phyloP scores from a whole-genome alignment of 2,329 filamentous ascomycete species.

The Nemania bipapillata region DNA sequence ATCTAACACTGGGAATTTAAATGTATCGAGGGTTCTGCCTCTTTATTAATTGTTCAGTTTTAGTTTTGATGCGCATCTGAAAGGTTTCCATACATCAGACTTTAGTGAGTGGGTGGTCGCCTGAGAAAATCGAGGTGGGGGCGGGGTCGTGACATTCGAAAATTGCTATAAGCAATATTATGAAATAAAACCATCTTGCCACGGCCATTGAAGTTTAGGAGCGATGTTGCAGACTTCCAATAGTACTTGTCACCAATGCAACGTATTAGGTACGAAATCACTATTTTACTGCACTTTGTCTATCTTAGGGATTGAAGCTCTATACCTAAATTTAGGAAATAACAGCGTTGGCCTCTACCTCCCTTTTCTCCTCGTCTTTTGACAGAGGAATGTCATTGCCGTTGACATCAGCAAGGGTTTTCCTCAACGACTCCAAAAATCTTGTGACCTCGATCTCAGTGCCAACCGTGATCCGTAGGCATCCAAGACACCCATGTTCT shows the following conservation, averaged over 20 bases:
- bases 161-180: conserved; percentile 31
- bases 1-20: not conserved
- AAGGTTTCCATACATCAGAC: not conserved
- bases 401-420: conserved; percentile 60
- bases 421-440: conserved; percentile 75
- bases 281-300: not conserved
- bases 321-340: conserved; percentile 49
- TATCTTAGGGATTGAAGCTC: conserved; percentile 16
- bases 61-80: not conserved
- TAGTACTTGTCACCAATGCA: not conserved
- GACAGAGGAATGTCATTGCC: conserved; percentile 42
- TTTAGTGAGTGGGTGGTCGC: not conserved
- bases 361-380: conserved; percentile 53
- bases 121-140: conserved; percentile 25
- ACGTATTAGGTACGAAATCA: no score
- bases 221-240: no score
- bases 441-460: conserved; percentile 86
- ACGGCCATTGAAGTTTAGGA: no score
- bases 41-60: not conserved
- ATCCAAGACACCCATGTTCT: conserved; percentile 88
- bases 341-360: conserved; percentile 53
- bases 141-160: conserved; percentile 30
- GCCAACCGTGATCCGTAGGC: conserved; percentile 89
- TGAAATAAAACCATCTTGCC: conserved; percentile 18
- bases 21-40: not conserved